phyloP scores from a whole-genome alignment of 2,329 filamentous ascomycete species.

The Clonostachys sp. region DNA sequence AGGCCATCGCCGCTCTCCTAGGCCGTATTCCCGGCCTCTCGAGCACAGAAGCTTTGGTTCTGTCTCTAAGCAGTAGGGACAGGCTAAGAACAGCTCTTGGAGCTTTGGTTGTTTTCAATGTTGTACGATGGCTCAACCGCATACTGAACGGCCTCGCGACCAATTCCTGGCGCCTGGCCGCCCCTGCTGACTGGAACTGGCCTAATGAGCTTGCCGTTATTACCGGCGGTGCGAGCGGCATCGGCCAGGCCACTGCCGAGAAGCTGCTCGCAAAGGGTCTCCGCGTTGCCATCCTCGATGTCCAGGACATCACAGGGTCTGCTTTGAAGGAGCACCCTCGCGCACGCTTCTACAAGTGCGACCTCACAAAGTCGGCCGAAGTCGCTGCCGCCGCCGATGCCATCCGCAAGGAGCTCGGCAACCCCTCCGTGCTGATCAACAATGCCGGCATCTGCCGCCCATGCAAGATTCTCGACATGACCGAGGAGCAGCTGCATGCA shows the following conservation, averaged over 20 bases:
- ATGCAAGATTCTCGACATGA: constrained; percentile 49
- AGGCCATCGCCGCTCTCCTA: too few relatives aligned
- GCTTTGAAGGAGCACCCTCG: constrained; percentile 20
- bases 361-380: constrained; percentile 51
- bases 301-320: constrained; percentile 18
- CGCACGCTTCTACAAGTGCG: constrained; percentile 61
- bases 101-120: constrained; percentile 1
- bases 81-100: too few relatives aligned
- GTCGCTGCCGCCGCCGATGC: constrained; percentile 41
- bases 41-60: too few relatives aligned
- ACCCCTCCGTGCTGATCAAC: constrained; percentile 64
- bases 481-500: constrained; percentile 49
- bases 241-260: constrained; percentile 58
- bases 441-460: constrained; percentile 59
- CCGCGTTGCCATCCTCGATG: constrained; percentile 66
- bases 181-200: constrained; percentile 9
- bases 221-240: constrained; percentile 69
- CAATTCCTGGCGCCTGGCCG: constrained; percentile 6
- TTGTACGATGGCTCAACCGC: constrained; percentile 6
- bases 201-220: constrained; percentile 49
- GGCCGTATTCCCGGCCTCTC: too few relatives aligned
- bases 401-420: constrained; percentile 48
- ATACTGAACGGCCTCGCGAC: constrained; percentile 6
- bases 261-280: constrained; percentile 54
- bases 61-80: too few relatives aligned